Evolutionary conservation across 768 basidiomycete species (phyloP), one percentile per base, ranked within the genome.

Genomic region (Glaciozyma martinii): DNA sequence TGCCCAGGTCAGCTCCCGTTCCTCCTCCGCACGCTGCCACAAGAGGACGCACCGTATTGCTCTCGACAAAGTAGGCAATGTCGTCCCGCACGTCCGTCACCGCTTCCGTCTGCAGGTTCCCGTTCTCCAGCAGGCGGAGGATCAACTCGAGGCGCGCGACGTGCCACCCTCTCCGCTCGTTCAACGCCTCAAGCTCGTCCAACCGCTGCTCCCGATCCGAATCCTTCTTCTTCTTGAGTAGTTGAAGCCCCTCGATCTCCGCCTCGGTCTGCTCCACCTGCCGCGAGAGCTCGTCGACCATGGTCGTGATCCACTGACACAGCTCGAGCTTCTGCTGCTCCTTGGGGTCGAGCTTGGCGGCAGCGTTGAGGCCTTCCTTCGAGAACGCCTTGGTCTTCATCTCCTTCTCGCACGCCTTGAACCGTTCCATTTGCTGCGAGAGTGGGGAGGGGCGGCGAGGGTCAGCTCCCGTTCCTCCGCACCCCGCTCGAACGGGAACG

Each of bases 361-460:
- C 90, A 66, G 92, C 90, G 66, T 87, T 95, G 49, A 99, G 82
- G 49, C 95, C 95, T 78, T 98, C 95, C 75, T 98, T 99, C 25
- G 93, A 97, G 78, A 98, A 99, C 0, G 95, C 95, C 77, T 99
- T 99, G 64, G 95, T 98, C 83, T 99, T 99, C 94, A 98, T 98
- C 79, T 99, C 95, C 80, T 98, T 99, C 80, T 99, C 95, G 79
- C 93, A 92, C 29, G 94, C 94, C 75, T 99, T 99, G 84, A 99
- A 99, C 76, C 91, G 93, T 80, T 99, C 95, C 95, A 99, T 99
- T 98, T 98, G 95, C 95, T 98, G 77, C 16, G 32, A 62, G 66
- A 64, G 75, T 62, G 37, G 37, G 21, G 27, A 33, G 29, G 43
- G 58, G 58, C 21, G 10, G 19, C 55, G 47, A 50, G 64, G 60